Evolutionary conservation across 768 basidiomycete species (phyloP).

Genomic region (Fomitopsis pulvina): DNA sequence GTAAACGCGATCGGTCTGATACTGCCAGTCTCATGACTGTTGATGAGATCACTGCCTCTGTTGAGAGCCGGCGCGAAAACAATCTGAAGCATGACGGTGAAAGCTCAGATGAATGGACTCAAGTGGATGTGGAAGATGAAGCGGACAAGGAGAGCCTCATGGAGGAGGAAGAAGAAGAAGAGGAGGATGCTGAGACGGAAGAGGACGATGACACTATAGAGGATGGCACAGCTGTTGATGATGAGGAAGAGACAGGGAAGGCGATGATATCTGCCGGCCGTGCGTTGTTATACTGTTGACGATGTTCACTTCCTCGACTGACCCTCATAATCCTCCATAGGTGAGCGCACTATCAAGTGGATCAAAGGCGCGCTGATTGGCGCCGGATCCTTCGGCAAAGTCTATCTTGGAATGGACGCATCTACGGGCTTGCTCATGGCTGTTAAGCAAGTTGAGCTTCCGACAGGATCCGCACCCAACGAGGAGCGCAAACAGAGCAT

Average conservation of each 20-base stretch:
- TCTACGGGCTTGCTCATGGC: constrained; percentile 89
- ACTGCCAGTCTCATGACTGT: constrained; percentile 91
- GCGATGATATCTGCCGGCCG: constrained; percentile 51
- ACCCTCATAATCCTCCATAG: constrained; percentile 13
- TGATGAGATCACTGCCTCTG: constrained; percentile 95
- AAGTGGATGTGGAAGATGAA: constrained; percentile 51
- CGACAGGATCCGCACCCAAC: constrained; percentile 75
- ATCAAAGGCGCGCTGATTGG: constrained; percentile 95
- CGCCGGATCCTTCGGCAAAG: constrained; percentile 91
- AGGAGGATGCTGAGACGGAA: constrained; percentile 40
- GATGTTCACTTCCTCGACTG: constrained; percentile 4
- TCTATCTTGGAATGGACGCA: constrained; percentile 94
- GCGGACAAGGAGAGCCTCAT: constrained; percentile 27
- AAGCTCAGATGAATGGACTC: constrained; percentile 62
- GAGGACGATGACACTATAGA: constrained; percentile 36
- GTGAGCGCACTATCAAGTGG: constrained; percentile 78
- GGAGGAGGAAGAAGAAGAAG: constrained; percentile 35
- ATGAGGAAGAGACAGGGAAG: constrained; percentile 43
- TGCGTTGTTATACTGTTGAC: constrained; percentile 17
- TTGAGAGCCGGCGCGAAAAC: constrained; percentile 67
- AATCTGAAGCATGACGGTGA: constrained; percentile 37
- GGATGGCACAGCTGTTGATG: constrained; percentile 34
- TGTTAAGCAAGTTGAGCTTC: constrained; percentile 94
- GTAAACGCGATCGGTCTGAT: constrained; percentile 79
- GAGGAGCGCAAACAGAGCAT: constrained; percentile 92